Percentiles rank a stretch among this genome's conserved stretches.
These are phyloP conservation scores for Dentiscutata heterogama DNA, from an alignment of 371 early-diverging fungal species.

Conservation along the genomic window DNA sequence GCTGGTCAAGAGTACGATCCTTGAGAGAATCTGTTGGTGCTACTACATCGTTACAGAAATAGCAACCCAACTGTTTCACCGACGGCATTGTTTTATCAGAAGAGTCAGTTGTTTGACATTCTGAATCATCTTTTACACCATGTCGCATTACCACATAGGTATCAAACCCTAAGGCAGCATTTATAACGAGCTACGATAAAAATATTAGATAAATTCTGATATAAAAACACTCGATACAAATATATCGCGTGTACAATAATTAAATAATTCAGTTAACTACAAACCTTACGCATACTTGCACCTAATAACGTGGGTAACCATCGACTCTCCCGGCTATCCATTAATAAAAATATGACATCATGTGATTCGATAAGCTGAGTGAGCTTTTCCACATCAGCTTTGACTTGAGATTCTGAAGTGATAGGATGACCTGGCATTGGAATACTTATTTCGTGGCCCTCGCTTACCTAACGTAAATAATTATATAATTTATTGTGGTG, in stretches of 20 bases:
- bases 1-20: conserved; percentile 95
- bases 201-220: not conserved
- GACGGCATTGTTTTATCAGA: conserved; percentile 4
- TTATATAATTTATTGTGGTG: too few species aligned
- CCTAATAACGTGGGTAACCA: conserved; percentile 96
- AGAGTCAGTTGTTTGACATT: not conserved
- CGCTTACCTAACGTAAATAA: conserved; percentile 61
- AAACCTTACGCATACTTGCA: conserved; percentile 64
- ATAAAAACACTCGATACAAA: conserved; percentile 11
- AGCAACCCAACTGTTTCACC: conserved; percentile 79
- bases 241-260: not conserved
- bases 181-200: conserved; percentile 76
- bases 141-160: conserved; percentile 97
- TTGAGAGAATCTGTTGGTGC: conserved; percentile 94
- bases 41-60: conserved; percentile 96
- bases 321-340: conserved; percentile 95
- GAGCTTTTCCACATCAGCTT: conserved; percentile 66
- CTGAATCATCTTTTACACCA: conserved; percentile 65
- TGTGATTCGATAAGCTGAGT: conserved; percentile 73
- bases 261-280: not conserved
- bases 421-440: conserved; percentile 96
- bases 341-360: conserved; percentile 91
- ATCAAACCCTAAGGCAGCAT: conserved; percentile 96
- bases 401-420: conserved; percentile 56
- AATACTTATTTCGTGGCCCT: conserved; percentile 77